A percentile compares a stretch with the other conserved stretches of the same genome.
These are phyloP conservation scores for Canna indica DNA, from an alignment of 176 grass and related monocot species.

Conservation along the genomic window DNA sequence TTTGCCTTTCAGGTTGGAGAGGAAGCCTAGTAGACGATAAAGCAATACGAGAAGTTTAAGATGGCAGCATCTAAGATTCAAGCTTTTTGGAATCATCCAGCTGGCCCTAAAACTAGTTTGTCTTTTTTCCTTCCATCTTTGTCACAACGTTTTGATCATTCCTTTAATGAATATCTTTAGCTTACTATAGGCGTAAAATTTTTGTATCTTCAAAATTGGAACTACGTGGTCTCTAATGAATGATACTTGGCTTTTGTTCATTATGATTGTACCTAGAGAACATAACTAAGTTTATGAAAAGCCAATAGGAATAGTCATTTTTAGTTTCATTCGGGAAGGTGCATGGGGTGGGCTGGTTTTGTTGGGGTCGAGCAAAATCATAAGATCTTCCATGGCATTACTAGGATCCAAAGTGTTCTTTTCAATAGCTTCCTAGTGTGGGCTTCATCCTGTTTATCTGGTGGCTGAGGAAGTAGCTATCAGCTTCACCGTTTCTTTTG, in stretches of 20 bases:
- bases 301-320: neutral
- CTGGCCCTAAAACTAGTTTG: slow-evolving; percentile 90
- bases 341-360: too few species aligned
- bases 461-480: too few species aligned
- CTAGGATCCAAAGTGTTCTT: too few species aligned
- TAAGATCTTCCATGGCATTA: too few species aligned
- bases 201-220: too few species aligned
- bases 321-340: neutral
- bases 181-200: neutral
- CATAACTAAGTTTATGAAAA: neutral
- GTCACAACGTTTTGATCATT: neutral
- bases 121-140: slow-evolving; percentile 4
- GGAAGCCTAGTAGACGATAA: neutral
- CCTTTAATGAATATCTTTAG: neutral
- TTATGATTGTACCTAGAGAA: neutral
- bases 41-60: neutral
- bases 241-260: neutral
- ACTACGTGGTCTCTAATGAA: neutral
- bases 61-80: slow-evolving; percentile 56
- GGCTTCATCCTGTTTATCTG: too few species aligned
- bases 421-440: too few species aligned
- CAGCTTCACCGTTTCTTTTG: too few species aligned
- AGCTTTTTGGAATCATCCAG: slow-evolving; percentile 82
- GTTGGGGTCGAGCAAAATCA: too few species aligned
- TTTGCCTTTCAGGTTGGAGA: neutral